Evolutionary conservation across 805 yeast genomes (phyloP).

Genomic region (Hanseniaspora lachancei): DNA sequence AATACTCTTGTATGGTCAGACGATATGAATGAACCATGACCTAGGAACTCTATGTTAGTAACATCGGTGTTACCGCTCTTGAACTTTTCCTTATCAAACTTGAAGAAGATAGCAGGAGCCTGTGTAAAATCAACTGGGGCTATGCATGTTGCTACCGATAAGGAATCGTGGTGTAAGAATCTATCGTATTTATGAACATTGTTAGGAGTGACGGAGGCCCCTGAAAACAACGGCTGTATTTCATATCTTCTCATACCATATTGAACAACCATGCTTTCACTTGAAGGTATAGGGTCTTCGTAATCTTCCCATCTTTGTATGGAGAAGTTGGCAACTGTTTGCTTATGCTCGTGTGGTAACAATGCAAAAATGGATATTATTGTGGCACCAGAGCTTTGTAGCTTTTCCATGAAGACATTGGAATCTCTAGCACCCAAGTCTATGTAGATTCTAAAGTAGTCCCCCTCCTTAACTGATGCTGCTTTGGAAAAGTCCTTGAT

Average conservation of each 20-base stretch:
- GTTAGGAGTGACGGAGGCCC: constrained; percentile 61
- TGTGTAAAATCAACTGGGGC: constrained; percentile 77
- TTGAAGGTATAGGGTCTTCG: constrained; percentile 73
- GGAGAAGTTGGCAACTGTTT: constrained; percentile 68
- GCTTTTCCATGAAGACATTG: constrained; percentile 28
- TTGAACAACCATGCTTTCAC: constrained; percentile 69
- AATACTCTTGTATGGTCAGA: constrained; percentile 73
- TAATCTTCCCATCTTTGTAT: constrained; percentile 82
- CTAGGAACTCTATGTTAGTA: constrained; percentile 51
- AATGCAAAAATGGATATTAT: constrained; percentile 63
- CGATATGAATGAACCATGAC: constrained; percentile 80
- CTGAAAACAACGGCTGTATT: constrained; percentile 72
- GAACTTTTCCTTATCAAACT: constrained; percentile 18
- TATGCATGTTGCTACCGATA: constrained; percentile 70
- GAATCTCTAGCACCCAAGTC: constrained; percentile 36
- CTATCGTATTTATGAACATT: constrained; percentile 79
- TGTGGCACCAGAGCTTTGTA: constrained; percentile 31
- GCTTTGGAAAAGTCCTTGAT: constrained; percentile 41
- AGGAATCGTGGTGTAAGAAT: constrained; percentile 64
- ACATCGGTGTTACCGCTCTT: constrained; percentile 33
- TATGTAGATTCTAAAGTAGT: constrained; percentile 45
- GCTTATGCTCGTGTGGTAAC: constrained; percentile 74
- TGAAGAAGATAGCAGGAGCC: constrained; percentile 76
- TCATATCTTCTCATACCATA: constrained; percentile 84
- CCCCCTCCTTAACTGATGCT: constrained; percentile 48